A percentile compares a stretch with the other conserved stretches of the same genome.
phyloP scores from a whole-genome alignment of 2,329 filamentous ascomycete genomes.

The Cordyceps sp. region DNA sequence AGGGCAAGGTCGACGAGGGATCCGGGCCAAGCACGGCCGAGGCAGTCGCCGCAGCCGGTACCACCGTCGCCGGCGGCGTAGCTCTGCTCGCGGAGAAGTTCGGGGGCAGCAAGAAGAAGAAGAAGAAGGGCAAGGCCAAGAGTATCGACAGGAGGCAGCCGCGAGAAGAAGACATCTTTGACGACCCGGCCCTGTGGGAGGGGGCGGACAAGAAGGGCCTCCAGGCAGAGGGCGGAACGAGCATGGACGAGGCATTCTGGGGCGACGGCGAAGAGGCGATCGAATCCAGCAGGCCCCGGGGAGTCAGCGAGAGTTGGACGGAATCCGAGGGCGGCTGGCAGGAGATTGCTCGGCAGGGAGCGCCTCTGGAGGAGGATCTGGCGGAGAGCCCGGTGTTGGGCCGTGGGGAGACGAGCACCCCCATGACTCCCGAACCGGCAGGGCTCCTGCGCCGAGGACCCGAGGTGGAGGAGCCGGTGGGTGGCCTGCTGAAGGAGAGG shows the following conservation, averaged over 20 bases:
- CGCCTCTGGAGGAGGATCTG: constrained; percentile 10
- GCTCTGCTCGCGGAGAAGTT: constrained; percentile 18
- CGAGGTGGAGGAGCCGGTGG: constrained; percentile 12
- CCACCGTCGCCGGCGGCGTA: constrained; percentile 12
- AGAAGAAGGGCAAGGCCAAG: constrained; percentile 12
- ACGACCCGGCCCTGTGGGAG: constrained; percentile 27
- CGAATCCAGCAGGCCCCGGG: constrained; percentile 1
- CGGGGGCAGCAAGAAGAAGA: constrained; percentile 11
- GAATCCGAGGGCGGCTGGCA: constrained; percentile 8
- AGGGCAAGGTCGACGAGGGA: background rate
- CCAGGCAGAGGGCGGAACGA: constrained; percentile 7
- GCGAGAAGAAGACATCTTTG: constrained; percentile 25
- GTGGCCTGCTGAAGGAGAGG: constrained; percentile 15
- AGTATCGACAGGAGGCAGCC: constrained; percentile 20
- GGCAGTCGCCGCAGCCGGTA: constrained; percentile 7
- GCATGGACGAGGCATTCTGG: constrained; percentile 12
- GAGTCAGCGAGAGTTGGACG: constrained; percentile 6
- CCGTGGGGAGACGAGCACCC: constrained; percentile 7
- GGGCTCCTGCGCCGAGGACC: constrained; percentile 15
- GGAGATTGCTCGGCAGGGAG: constrained; percentile 9
- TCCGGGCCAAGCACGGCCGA: constrained; percentile 7
- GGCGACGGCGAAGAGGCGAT: constrained; percentile 4
- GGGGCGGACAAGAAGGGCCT: constrained; percentile 20
- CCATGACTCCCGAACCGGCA: constrained; percentile 6
- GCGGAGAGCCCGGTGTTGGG: constrained; percentile 23